Evolutionary conservation across 495 filamentous ascomycete genomes (phyloP), one percentile per base, ranked within the genome.

Genomic region (Xylaria nigripes): DNA sequence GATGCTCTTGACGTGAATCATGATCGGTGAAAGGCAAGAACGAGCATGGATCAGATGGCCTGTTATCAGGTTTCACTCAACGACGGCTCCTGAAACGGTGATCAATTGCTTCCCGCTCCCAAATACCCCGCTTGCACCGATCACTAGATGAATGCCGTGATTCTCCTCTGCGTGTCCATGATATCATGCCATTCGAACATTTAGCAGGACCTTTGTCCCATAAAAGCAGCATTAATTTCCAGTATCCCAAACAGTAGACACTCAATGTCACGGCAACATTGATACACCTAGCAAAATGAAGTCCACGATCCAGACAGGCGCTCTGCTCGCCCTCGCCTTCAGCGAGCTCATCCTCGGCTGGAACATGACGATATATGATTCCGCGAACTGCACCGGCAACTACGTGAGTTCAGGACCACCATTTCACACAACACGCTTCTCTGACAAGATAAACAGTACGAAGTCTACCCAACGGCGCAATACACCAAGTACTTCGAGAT

Each of bases 401-500:
- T 25, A 34, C 23, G 54, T 57, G 27, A 30, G 54, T 57, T 51
- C 15, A n/a, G 36, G 16, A 18, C 29, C 12, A 21, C 16, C 1
- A 36, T 43, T n/a, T 15, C 27, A 2, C 6, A 43, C 10, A 15
- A 29, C 4, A 25, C 23, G 36, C 24, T 15, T 44, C 16, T 38
- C 29, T 45, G 47, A 41, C 47, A 23, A 9, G 34, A n/a, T 13
- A 23, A 46, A 30, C 23, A 57, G 54, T 57, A 57, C 32, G 6
- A 46, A 1, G 50, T 57, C 3, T 51, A 51, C 24, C 54, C 54
- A 6, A 46, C 41, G 22, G 12, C 18, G 22, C 9, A 27, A 12
- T 38, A 51, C 41, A 61, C 55, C 7, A 53, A 58, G 19, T 61
- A 58, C 55, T 49, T 58, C 25, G 59, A 57, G 12, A 50, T 61